Base-by-base conservation (phyloP, 345 rosid species). In the Salix udensis region DNA sequence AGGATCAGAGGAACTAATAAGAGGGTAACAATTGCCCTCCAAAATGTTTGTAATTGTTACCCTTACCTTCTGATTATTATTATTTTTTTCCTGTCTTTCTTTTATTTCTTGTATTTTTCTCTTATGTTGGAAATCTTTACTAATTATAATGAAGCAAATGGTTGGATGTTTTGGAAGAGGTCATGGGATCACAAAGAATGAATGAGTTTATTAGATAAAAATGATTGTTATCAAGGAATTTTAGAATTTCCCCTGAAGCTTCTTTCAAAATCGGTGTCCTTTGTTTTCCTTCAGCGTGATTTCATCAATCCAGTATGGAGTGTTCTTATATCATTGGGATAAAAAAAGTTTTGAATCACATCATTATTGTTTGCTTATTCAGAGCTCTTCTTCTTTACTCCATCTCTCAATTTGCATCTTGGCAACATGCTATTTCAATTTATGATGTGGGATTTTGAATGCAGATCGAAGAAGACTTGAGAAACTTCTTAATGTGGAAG, bases 401-500 rank as follows among this genome's bases (percentile, higher is more conserved):
- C 39, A 1, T 31, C n/a, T 73, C 37, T 28, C 24, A 44, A 23
- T 26, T 19, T 68, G 61, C 11, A 55, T 65, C 16, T 74, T 76
- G 26, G 21, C 50, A 21, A 60, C 70, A 72, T 58, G n/a, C 66
- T 77, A 13, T 50, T 44, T 53, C 37, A 65, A 76, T 76, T 74
- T 66, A 55, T 55, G 62, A 61, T 37, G 21, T 60, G 40, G 68
- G 40, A 53, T 23, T 40, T 44, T 76, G 69, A 67, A 26, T 72
- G 19, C 91, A 93, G 99, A 91, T 84, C 78, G 89, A 75, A 82
- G 92, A 78, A 83, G 86, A 82, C 86, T 89, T 5, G 96, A 95
- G 77, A 86, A 75, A 76, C 89, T 91, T 69, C 69, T 77, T 69
- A 89, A 87, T 74, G 79, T 84, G 69, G 98, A 95, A 85, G 82